Evolutionary conservation across 169 alveolate species (phyloP), one percentile per base, ranked within the genome.

Genomic region (Theileria parva): DNA sequence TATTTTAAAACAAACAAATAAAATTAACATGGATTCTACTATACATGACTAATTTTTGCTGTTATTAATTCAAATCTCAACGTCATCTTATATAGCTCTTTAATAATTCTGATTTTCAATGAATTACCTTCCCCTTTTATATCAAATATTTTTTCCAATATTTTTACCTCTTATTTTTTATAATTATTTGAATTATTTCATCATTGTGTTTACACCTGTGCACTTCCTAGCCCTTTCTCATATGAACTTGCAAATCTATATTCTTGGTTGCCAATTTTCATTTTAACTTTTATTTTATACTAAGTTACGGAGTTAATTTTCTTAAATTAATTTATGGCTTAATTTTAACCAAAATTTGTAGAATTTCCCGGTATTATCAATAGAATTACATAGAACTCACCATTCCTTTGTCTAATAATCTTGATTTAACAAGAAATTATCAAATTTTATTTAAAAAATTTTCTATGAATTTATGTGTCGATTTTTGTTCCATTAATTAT

Each of bases 171-270:
- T 6, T 25, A 8, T 57, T 25, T 32, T 57, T 57, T 57, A 57
- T 57, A 57, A 8, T 57, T 57, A 21, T 57, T 57, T 13, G 34
- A 25, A 21, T 57, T 57, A 57, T 57, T 57, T 57, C 66, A 57
- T 21, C 13, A 15, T 57, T 21, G 37, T 57, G 34, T 19, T 57
- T 57, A 57, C 66, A 57, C 66, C 66, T 57, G 66, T 57, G 66
- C 66, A 57, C 66, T 57, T 57, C 32, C 28, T 25, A 25, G 66
- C 66, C 66, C 66, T 57, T 57, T 57, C 66, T 25, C 2, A 6
- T 8, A 57, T 8, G n/a, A 8, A 57, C 66, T 0, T 57, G 15
- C 8, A 57, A 57, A 19, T 19, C 32, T 11, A 21, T 11, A 21
- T 21, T 8, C 27, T 25, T 57, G 8, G 2, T 5, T 13, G 34